Evolutionary conservation across 345 rosid genomes (phyloP).

Genomic region (Raphanus sativus): DNA sequence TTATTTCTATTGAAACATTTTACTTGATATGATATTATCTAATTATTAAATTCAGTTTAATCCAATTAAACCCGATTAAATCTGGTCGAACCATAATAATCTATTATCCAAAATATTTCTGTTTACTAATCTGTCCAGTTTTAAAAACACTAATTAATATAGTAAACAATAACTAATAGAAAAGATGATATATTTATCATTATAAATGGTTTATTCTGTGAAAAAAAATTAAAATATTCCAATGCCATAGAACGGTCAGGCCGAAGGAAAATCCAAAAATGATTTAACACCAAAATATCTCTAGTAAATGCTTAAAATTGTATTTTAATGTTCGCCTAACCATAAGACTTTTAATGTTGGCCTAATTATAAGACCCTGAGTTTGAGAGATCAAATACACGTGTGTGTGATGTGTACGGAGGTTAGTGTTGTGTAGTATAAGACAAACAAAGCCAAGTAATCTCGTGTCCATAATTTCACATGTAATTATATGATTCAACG

Average conservation of each 20-base stretch:
- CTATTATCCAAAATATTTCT: too few relatives aligned
- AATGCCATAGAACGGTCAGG: background rate
- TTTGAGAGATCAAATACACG: slow-evolving; percentile 20
- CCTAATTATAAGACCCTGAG: slow-evolving; percentile 20
- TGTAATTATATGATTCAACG: slow-evolving; percentile 32
- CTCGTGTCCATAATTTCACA: slow-evolving; percentile 41
- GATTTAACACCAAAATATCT: background rate
- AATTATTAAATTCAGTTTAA: too few relatives aligned
- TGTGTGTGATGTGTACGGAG: slow-evolving; percentile 36
- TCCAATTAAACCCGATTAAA: too few relatives aligned
- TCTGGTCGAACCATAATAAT: too few relatives aligned
- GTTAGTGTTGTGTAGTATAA: slow-evolving; percentile 40
- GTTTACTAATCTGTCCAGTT: too few relatives aligned
- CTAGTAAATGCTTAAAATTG: background rate
- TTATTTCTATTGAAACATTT: too few relatives aligned
- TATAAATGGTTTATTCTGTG: background rate
- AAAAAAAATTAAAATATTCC: background rate
- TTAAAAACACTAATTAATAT: too few relatives aligned
- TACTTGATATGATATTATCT: too few relatives aligned
- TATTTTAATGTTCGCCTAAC: background rate
- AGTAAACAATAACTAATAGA: too few relatives aligned
- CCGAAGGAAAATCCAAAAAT: background rate
- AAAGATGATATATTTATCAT: too few relatives aligned
- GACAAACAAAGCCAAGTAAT: slow-evolving; percentile 42
- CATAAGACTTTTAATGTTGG: background rate